A percentile compares a stretch with the other conserved stretches of the same genome.
phyloP scores from a whole-genome alignment of 1,139 yeast genomes.

The Blastobotrys proliferans region DNA sequence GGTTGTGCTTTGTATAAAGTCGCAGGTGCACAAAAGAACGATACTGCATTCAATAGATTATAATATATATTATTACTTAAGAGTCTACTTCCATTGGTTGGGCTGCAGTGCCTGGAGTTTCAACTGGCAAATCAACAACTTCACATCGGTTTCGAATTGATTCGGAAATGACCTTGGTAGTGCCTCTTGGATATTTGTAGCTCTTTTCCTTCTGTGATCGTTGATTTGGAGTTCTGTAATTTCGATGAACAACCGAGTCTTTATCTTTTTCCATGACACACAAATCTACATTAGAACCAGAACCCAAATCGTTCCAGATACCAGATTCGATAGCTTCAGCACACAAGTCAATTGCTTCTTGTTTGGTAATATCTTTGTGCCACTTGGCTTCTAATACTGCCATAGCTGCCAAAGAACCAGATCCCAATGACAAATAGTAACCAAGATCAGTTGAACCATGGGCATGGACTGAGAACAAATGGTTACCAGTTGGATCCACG shows the following conservation, averaged over 20 bases:
- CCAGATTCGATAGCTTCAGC: constrained; percentile 95
- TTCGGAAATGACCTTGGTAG: constrained; percentile 75
- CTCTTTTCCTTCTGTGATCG: constrained; percentile 76
- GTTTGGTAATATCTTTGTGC: constrained; percentile 71
- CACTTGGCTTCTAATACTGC: constrained; percentile 90
- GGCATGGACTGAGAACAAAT: constrained; percentile 88
- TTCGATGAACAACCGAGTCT: constrained; percentile 71
- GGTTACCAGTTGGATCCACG: constrained; percentile 93
- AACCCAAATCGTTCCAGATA: constrained; percentile 98
- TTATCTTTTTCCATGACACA: constrained; percentile 94
- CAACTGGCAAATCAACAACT: constrained; percentile 56
- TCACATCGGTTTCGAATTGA: constrained; percentile 63
- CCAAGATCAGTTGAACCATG: constrained; percentile 98
- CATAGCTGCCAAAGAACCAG: constrained; percentile 99
- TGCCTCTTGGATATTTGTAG: constrained; percentile 84
- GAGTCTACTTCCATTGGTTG: constrained; percentile 70
- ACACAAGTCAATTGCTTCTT: constrained; percentile 85
- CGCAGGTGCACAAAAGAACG: no score
- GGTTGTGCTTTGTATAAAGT: no score
- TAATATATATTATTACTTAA: constrained; percentile 25
- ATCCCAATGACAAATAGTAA: constrained; percentile 84
- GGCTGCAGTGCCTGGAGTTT: constrained; percentile 34
- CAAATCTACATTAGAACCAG: constrained; percentile 95
- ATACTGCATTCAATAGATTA: no score
- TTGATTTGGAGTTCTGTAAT: constrained; percentile 85